Evolutionary conservation across 2,329 filamentous ascomycete species (phyloP).

Genomic region (Xylariaceae sp.): DNA sequence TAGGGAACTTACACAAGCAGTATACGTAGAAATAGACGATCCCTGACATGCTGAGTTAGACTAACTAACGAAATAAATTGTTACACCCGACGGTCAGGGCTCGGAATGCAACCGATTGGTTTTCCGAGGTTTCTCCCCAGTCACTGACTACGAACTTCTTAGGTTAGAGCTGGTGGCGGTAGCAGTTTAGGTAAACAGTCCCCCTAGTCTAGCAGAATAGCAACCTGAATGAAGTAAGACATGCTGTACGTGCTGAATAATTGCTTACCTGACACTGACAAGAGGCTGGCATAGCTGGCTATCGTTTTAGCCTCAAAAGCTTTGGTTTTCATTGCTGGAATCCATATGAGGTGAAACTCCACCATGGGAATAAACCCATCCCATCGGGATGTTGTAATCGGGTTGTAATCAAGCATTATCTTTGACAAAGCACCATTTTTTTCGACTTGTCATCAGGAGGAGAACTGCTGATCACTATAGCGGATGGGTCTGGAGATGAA

Average conservation of each 20-base stretch:
- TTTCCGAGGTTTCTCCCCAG: background rate
- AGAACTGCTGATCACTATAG: background rate
- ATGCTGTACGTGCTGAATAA: constrained; percentile 19
- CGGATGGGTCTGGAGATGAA: no score
- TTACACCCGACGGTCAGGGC: background rate
- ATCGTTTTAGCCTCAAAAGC: constrained; percentile 3
- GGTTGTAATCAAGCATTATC: constrained; percentile 12
- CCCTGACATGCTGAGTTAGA: background rate
- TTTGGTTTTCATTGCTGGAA: background rate
- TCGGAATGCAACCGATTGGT: constrained; percentile 25
- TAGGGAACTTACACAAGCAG: no score
- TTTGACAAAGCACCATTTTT: constrained; percentile 19
- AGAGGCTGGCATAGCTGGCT: background rate
- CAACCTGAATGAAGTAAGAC: no score
- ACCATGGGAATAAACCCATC: background rate
- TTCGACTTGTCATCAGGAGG: background rate
- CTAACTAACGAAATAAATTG: no score
- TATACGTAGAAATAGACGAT: no score
- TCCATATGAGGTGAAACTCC: constrained; percentile 1
- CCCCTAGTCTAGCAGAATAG: no score
- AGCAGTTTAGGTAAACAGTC: no score
- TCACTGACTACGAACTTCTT: background rate
- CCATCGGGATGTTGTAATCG: no score
- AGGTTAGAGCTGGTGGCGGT: no score
- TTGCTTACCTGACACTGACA: constrained; percentile 12